Evolutionary conservation across 805 yeast genomes (phyloP), one percentile per base, ranked within the genome.

Genomic region (Pichia paraexigua): DNA sequence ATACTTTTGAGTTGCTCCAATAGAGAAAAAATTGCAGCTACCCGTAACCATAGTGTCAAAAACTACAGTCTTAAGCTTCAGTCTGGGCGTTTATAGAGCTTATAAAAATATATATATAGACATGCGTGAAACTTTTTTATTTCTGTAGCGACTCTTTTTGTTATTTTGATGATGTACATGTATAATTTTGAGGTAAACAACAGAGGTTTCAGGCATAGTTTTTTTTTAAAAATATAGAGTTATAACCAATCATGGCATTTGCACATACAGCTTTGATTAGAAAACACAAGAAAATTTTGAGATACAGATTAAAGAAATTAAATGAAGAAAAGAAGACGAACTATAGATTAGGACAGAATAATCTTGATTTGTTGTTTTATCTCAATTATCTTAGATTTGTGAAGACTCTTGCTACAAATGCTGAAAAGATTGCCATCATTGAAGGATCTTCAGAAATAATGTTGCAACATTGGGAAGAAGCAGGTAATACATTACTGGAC

Each of bases 331-430:
- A 28, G 1, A 41, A 39, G 5, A 41, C 42, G 3, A 17, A 22
- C 0, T 40, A 43, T 12, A 51, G 44, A 22, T 45, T 60, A n/a
- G 56, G 56, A 15, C 62, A 59, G 32, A 57, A 56, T 41, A 61
- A 63, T 30, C 41, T 62, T 9, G 66, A 66, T 40, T 41, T 66
- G 20, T 24, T 80, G 49, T 57, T 79, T 21, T 72, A 77, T 49
- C 58, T 80, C 47, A 69, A 79, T 43, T 78, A 78, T 51, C 60
- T 76, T 37, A 68, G 76, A 40, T 80, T 78, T 57, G 53, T 79
- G 49, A 65, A 67, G 56, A 71, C 62, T 39, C 65, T 78, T 35
- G 58, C 76, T 7, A 45, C 53, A 17, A 71, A 72, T 50, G 77
- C 80, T 0, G 65, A 69, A 28, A 61, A 61, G 32, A 57, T 69